Conservation (phyloP, 2,329 filamentous ascomycete species). For the Alternaria sp. region DNA sequence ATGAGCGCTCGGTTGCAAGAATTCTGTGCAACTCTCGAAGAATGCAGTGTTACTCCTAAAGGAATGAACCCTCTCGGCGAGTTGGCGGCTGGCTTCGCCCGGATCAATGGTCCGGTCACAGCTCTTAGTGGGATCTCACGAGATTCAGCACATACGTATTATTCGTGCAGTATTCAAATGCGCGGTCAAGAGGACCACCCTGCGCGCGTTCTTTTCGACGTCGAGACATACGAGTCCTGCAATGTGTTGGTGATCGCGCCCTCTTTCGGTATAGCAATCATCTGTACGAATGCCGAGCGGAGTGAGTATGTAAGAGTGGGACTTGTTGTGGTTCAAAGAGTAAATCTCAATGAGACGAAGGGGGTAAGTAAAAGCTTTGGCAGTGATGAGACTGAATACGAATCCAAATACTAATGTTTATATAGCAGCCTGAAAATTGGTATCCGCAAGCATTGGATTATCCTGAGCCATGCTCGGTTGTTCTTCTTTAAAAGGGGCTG, state of each 20-base stretch:
- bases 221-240: background rate
- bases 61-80: constrained; percentile 21
- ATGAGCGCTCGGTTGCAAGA: background rate
- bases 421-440: background rate
- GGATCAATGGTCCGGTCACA: constrained; percentile 7
- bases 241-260: constrained; percentile 18
- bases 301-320: constrained; percentile 24
- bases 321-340: constrained; percentile 3
- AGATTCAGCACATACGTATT: background rate
- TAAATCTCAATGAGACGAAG: background rate
- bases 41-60: constrained; percentile 10
- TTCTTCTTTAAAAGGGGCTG: background rate
- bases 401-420: background rate
- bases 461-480: background rate
- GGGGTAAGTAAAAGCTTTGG: background rate
- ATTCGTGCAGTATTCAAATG: background rate
- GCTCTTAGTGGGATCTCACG: background rate
- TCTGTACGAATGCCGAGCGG: background rate
- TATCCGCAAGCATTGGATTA: background rate
- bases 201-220: constrained; percentile 16
- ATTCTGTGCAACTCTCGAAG: constrained; percentile 8
- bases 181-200: background rate
- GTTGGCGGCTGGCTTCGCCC: constrained; percentile 14
- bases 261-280: constrained; percentile 8
- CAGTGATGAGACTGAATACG: background rate